Evolutionary conservation across 371 early-diverging fungal species (phyloP), one percentile per base, ranked within the genome.

Genomic region (Dinochytrium kinnereticum): DNA sequence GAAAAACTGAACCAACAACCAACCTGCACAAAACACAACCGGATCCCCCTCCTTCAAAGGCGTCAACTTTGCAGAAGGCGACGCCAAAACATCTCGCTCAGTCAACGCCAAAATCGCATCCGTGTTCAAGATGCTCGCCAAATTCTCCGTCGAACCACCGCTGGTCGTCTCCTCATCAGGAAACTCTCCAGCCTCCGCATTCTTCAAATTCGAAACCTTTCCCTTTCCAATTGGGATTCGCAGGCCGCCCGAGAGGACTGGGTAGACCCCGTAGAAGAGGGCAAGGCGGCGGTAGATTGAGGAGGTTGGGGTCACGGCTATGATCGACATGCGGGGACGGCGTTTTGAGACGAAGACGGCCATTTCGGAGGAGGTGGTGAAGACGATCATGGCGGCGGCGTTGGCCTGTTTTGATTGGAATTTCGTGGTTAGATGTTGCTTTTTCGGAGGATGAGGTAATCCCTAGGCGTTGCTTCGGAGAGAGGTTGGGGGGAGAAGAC

Each of bases 341-440:
- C 81, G 79, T 51, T 84, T 84, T 10, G 81, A 72, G 31, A 80
- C 78, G 51, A 77, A 81, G 38, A 76, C 70, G 49, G 82, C 78
- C 81, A 81, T 84, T 50, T 80, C 76, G 0, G 78, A 78, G 0
- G 73, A 44, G 2, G 81, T 76, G 1, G 82, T 86, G 67, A 85
- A 81, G 10, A 81, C 80, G 28, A 85, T 67, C 65, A 86, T 82
- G 1, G 82, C 81, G 13, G 70, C 30, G 0, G 78, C 82, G 13
- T 71, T 66, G 1, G 59, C 71, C 76, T 75, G 61, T 13, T 13
- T 28, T 55, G 26, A 44, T 21, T 15, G 13, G 10, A 50, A 21
- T 68, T 68, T 38, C n/a, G n/a, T n/a, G n/a, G n/a, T n/a, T n/a
- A n/a, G n/a, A n/a, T n/a, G n/a, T n/a, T n/a, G n/a, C n/a, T n/a